Base-by-base conservation (phyloP, 495 filamentous ascomycete species). In the Geoglossum glabrum region DNA sequence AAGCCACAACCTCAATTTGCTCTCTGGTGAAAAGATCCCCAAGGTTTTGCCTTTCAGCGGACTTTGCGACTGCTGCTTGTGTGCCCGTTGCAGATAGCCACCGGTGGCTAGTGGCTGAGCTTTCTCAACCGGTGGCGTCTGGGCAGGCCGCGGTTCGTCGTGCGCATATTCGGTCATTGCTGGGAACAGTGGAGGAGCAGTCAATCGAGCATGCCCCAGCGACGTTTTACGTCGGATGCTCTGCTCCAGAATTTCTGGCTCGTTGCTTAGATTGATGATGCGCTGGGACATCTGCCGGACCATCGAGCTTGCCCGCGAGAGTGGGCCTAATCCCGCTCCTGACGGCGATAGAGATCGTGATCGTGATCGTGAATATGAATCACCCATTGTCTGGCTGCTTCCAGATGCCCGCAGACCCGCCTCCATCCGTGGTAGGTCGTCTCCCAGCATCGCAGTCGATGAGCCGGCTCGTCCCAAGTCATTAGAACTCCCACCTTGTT, bases 201-300 rank as follows among this genome's bases (percentile, higher is more conserved):
- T 72, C 63, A 77, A 64, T 58, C 76, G 71, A 28, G 76, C 64
- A 60, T 72, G 73, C 60, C 71, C 75, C 43, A 72, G 64, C 6
- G 75, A 78, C 54, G 84, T 81, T 59, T 87, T 79, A 59, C 84
- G 75, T 55, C 79, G 73, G 28, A 84, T 76, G n/a, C 76, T 78
- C 60, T 87, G 82, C 61, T 90, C 86, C 21, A 92, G 76, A 36
- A 86, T 71, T 61, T 84, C 80, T 8, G 82, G 78, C 62, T 96
- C 89, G 64, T 92, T 94, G 71, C 90, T 94, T 59, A 99, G 74
- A 66, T 95, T 96, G 64, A 97, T 92, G 58, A 99, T 88, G 68
- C 92, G 88, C 70, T 95, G 88, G 21, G 93, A 96, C 81, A 97
- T 93, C 62, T 89, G 89, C 62, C 89, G 85, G 69, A 99, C 83